Conservation (phyloP, 2,329 filamentous ascomycete genomes). For the Neofusicoccum sp. region DNA sequence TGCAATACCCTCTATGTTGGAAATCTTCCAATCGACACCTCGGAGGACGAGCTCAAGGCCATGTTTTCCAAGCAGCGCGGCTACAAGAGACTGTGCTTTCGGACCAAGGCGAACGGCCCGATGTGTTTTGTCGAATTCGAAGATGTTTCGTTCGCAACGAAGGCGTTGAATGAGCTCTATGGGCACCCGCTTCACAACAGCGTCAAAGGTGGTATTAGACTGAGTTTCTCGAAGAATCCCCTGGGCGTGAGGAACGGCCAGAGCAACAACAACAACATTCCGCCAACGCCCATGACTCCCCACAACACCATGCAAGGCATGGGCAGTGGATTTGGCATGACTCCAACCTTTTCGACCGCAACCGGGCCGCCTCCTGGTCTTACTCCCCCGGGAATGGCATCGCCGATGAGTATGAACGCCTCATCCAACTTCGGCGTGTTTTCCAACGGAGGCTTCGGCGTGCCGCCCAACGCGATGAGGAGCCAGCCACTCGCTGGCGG, state of each 20-base stretch:
- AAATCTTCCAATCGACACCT: slow-evolving; percentile 91
- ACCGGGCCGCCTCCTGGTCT: slow-evolving; percentile 83
- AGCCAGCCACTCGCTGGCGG: slow-evolving; percentile 35
- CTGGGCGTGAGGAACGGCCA: slow-evolving; percentile 86
- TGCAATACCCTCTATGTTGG: slow-evolving; percentile 98
- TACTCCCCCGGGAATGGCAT: slow-evolving; percentile 70
- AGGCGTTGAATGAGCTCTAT: slow-evolving; percentile 86
- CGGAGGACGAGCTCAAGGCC: slow-evolving; percentile 91
- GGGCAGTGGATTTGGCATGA: slow-evolving; percentile 57
- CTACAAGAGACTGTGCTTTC: slow-evolving; percentile 93
- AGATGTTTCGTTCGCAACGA: slow-evolving; percentile 87
- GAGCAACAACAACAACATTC: slow-evolving; percentile 54
- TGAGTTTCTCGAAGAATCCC: slow-evolving; percentile 98
- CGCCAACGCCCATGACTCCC: slow-evolving; percentile 52
- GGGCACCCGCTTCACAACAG: slow-evolving; percentile 87
- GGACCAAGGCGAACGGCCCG: slow-evolving; percentile 91
- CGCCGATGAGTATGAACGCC: slow-evolving; percentile 32
- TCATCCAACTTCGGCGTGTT: slow-evolving; percentile 40
- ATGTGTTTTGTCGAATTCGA: slow-evolving; percentile 99
- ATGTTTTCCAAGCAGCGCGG: slow-evolving; percentile 92
- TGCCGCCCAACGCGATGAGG: slow-evolving; percentile 38
- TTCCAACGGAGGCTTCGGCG: slow-evolving; percentile 40
- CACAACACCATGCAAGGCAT: slow-evolving; percentile 60
- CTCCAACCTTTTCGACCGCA: slow-evolving; percentile 64
- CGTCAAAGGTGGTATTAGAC: slow-evolving; percentile 87